Evolutionary conservation across 2,329 filamentous ascomycete genomes (phyloP), one percentile per base, ranked within the genome.

Genomic region (Phialemonium atrogriseum): DNA sequence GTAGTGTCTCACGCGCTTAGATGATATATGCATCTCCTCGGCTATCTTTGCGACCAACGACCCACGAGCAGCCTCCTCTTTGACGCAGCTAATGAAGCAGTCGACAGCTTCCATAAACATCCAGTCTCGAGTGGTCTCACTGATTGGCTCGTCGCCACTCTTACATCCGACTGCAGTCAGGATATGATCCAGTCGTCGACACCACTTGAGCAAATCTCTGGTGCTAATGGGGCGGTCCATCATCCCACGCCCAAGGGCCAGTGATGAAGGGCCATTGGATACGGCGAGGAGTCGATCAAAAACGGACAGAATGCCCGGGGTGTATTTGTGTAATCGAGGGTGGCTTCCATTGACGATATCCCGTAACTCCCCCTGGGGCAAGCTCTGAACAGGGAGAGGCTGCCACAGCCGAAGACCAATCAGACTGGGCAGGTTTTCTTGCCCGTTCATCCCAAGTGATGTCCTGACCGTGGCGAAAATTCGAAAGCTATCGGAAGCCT

Each of bases 91-190:
- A 24, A 85, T 79, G 54, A 98, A 96, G 50, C 88, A 93, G 55
- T 98, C 91, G 32, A 91, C 70, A 1, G 87, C 84, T 51, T 98
- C 91, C 61, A 94, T 74, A 48, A 95, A 95, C 56, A 96, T 94
- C 46, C 82, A 77, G 48, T 95, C 82, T 42, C 75, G 68, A 1
- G 74, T 74, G 2, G 71, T 72, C 46, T 89, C 83, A n/a, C 68
- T 76, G 14, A 87, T 74, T 1, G 80, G 67, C 51, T 91, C 83
- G 13, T 73, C 67, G 9, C 77, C 76, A 15, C 72, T 80, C 41
- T 70, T 79, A 14, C 76, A 75, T 2, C 77, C 73, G 9, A 71
- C 64, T 7, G 67, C 56, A 34, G 68, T 49, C 14, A 95, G 62
- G 11, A 86, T 72, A 31, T 72, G 66, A 30, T 78, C 68, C 14